A percentile compares a stretch with the other conserved stretches of the same genome.
These are phyloP conservation scores for Ascochyta rabiei DNA, from an alignment of 2,329 filamentous ascomycete species.

Conservation along the genomic window DNA sequence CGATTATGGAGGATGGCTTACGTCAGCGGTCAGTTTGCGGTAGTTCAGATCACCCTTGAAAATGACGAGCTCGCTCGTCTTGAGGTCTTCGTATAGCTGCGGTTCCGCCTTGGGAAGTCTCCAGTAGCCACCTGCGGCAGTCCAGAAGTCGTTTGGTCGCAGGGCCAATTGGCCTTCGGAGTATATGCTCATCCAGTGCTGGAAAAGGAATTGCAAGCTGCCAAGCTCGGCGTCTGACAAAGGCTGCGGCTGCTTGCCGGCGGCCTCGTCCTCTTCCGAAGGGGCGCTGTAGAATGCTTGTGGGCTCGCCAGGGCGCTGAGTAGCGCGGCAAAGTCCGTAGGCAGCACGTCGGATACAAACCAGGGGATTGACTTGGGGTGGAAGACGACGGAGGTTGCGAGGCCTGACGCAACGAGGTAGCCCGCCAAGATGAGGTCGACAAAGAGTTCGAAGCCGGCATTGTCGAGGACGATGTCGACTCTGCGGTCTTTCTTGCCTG, in stretches of 20 bases:
- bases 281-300: constrained; percentile 78
- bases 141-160: constrained; percentile 91
- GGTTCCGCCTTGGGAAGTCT: constrained; percentile 73
- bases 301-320: constrained; percentile 79
- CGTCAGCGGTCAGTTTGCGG: constrained; percentile 87
- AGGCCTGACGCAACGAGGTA: constrained; percentile 85
- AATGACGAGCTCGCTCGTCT: constrained; percentile 83
- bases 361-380: constrained; percentile 96
- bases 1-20: constrained; percentile 55
- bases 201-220: constrained; percentile 77
- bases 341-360: constrained; percentile 96
- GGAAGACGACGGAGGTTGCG: constrained; percentile 84
- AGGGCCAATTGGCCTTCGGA: constrained; percentile 83
- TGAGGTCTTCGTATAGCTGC: constrained; percentile 75
- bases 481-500: constrained; percentile 69
- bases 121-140: constrained; percentile 86
- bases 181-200: constrained; percentile 80
- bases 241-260: constrained; percentile 62
- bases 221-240: constrained; percentile 71
- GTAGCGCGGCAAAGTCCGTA: constrained; percentile 79
- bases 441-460: constrained; percentile 94
- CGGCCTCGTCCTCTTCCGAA: constrained; percentile 67
- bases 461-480: constrained; percentile 98
- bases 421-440: constrained; percentile 89
- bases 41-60: constrained; percentile 99